Base-by-base conservation (phyloP, 202 grass and related monocot species). In the Zizania palustris region DNA sequence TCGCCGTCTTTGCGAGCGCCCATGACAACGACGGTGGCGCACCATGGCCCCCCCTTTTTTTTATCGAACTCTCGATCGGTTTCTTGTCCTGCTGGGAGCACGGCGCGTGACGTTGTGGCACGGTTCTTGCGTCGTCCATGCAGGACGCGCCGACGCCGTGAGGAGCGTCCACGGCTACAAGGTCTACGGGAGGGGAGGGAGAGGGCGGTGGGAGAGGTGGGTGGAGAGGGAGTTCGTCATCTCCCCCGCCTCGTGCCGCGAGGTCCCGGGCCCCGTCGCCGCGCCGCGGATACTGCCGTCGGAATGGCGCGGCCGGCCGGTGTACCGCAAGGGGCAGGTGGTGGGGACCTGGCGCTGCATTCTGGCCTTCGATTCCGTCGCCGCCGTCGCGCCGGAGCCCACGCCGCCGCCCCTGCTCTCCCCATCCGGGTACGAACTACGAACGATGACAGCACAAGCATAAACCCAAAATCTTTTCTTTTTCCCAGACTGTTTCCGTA, bases 151-250 rank as follows among this genome's bases (percentile, higher is more conserved):
- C 28, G 28, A 82, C 11, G 41, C 73, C 20, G 57, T 87, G 65
- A 79, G 86, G 83, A 93, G 90, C 68, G 83, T 89, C 58, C 90
- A 93, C 85, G 87, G 81, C 28, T 93, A 93, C 82, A 81, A 1
- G 54, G 61, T 86, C 44, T 33, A 84, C 42, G 76, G 71, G 65
- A 67, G 67, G 42, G 73, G 78, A 56, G 82, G 56, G 56, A 35
- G 69, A n/a, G 18, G 64, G 42, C 15, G 50, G 53, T 87, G 85
- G 69, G 87, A 93, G 69, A 36, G 20, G 78, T 82, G 83, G 74
- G 71, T 85, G 76, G 90, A 93, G 81, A 71, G 77, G 60, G 87
- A 87, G 81, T 87, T 87, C 90, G 48, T 73, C 18, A 78, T 93
- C 69, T 60, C 77, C 54, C 50, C 55, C 13, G 15, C 44, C n/a